Evolutionary conservation across 2,329 filamentous ascomycete genomes (phyloP).

Genomic region (Lachnellula cervina): DNA sequence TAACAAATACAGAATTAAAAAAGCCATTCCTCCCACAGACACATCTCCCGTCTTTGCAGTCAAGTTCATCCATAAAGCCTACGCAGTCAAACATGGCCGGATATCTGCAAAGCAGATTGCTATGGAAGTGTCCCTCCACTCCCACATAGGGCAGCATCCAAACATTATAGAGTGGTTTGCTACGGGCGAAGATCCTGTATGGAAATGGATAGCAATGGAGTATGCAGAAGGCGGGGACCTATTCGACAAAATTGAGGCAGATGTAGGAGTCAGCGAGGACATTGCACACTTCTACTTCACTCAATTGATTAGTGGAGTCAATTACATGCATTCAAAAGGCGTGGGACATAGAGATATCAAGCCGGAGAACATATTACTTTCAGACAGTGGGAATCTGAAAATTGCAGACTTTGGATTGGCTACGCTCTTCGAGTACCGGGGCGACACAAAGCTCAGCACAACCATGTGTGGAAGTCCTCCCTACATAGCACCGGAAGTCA

Average conservation of each 20-base stretch:
- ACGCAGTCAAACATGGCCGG: conserved; percentile 83
- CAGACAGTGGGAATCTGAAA: conserved; percentile 79
- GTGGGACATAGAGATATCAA: conserved; percentile 90
- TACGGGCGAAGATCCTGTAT: conserved; percentile 76
- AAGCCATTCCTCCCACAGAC: conserved; percentile 71
- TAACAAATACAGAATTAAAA: conserved; percentile 55
- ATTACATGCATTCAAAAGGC: conserved; percentile 93
- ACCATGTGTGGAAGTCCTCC: conserved; percentile 95
- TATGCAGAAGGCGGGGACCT: conserved; percentile 91
- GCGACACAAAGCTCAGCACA: conserved; percentile 72
- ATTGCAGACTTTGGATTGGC: conserved; percentile 96
- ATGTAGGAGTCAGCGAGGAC: conserved; percentile 89
- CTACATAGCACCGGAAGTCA: conserved; percentile 94
- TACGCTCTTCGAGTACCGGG: conserved; percentile 87
- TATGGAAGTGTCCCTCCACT: conserved; percentile 88
- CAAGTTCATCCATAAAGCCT: conserved; percentile 97
- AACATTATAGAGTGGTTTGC: conserved; percentile 94
- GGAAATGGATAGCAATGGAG: conserved; percentile 99
- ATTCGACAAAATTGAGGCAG: conserved; percentile 99
- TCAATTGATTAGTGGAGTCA: conserved; percentile 83
- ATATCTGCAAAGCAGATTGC: conserved; percentile 84
- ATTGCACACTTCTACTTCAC: conserved; percentile 96
- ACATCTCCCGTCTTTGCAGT: conserved; percentile 82
- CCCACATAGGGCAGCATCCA: conserved; percentile 79
- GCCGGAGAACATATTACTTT: conserved; percentile 92